Conservation (phyloP, 257 asterid species). For the Plantago elongata region DNA sequence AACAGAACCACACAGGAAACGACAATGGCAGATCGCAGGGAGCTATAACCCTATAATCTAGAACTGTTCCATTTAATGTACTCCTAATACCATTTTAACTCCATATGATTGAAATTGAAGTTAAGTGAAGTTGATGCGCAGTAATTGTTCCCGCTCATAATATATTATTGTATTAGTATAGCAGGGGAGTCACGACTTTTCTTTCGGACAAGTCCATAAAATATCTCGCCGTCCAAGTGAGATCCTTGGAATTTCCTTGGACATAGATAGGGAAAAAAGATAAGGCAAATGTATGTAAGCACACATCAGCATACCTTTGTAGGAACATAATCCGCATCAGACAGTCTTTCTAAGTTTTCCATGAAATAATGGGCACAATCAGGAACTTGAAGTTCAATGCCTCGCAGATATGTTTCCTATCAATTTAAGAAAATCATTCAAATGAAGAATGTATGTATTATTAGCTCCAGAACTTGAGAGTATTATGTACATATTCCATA, state of each 20-base stretch:
- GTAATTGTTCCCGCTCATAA: no score
- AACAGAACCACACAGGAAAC: no score
- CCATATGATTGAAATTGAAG: no score
- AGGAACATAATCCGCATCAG: constrained; percentile 73
- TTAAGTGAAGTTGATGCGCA: no score
- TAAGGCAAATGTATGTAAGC: constrained; percentile 1
- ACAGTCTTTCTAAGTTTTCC: constrained; percentile 81
- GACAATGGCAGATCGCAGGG: no score
- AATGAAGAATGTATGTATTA: background rate
- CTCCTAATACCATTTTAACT: no score
- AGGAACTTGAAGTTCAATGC: constrained; percentile 94
- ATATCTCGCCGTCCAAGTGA: no score
- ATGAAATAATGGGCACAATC: constrained; percentile 89
- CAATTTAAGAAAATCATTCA: constrained; percentile 28
- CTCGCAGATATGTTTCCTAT: constrained; percentile 76
- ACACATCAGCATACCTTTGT: constrained; percentile 59
- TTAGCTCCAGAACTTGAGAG: constrained; percentile 12
- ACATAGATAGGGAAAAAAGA: background rate
- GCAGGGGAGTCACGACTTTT: no score
- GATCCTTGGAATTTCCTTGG: background rate
- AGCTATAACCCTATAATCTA: no score
- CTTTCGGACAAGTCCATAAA: no score
- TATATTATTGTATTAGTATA: no score
- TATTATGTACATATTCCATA: constrained; percentile 12
- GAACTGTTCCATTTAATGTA: no score